These are phyloP conservation scores for Gilbertella persicaria DNA, from an alignment of 371 early-diverging fungal genomes.

Conservation along the genomic window DNA sequence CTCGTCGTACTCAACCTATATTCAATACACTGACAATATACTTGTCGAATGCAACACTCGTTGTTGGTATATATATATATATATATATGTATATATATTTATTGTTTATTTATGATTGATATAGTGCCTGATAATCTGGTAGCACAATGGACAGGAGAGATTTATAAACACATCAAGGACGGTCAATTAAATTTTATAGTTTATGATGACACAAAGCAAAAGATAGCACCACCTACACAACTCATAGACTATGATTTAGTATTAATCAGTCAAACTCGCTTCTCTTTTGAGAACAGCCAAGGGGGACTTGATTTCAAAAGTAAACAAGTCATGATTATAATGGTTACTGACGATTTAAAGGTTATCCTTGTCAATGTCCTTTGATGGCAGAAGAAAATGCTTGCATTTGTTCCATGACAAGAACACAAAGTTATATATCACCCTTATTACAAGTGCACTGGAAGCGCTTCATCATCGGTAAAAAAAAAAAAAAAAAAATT, in stretches of 20 bases:
- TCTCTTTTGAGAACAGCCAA: slow-evolving; percentile 58
- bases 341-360: not conserved
- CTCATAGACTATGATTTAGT: slow-evolving; percentile 65
- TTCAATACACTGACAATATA: slow-evolving; percentile 47
- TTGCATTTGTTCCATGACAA: slow-evolving; percentile 26
- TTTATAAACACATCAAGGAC: slow-evolving; percentile 68
- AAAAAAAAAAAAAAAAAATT: not conserved
- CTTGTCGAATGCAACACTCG: slow-evolving; percentile 63
- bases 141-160: slow-evolving; percentile 74
- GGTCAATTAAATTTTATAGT: slow-evolving; percentile 48
- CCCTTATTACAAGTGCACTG: slow-evolving; percentile 73
- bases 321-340: not conserved
- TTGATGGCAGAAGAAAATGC: slow-evolving; percentile 30
- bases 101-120: not conserved
- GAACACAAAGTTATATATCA: slow-evolving; percentile 42
- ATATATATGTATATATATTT: not conserved
- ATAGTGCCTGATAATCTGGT: slow-evolving; percentile 75
- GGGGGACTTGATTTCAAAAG: slow-evolving; percentile 55
- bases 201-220: slow-evolving; percentile 40
- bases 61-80: slow-evolving; percentile 41
- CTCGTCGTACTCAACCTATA: slow-evolving; percentile 17
- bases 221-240: slow-evolving; percentile 49
- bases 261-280: slow-evolving; percentile 63
- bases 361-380: slow-evolving; percentile 36
- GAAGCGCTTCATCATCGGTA: slow-evolving; percentile 79